phyloP scores from a whole-genome alignment of 345 rosid species.

The Turritis glabra region DNA sequence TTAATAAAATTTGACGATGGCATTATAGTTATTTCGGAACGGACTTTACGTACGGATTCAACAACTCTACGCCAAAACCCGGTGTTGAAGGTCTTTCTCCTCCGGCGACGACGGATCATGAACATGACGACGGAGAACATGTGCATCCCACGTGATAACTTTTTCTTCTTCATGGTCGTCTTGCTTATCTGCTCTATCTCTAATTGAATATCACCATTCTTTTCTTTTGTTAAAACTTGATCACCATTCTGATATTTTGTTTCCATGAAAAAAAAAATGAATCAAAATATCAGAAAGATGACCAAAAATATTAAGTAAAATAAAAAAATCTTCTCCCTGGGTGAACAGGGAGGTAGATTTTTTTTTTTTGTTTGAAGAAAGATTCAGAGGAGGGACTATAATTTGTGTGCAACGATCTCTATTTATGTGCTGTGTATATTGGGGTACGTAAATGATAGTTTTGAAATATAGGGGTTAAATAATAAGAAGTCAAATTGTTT shows the following conservation, averaged over 20 bases:
- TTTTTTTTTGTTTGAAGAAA: not conserved
- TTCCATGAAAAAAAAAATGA: conserved; percentile 22
- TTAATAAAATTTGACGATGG: conserved; percentile 34
- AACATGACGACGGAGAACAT: conserved; percentile 49
- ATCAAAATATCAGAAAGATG: conserved; percentile 11
- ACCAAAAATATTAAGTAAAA: not conserved
- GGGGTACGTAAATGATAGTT: conserved; percentile 12
- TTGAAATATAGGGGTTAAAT: not conserved
- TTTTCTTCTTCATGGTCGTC: conserved; percentile 16
- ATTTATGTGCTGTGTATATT: conserved; percentile 8
- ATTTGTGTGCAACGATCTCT: conserved; percentile 12
- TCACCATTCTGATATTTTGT: conserved; percentile 32
- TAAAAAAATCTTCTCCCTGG: conserved; percentile 33
- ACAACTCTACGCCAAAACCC: conserved; percentile 47
- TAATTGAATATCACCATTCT: conserved; percentile 21
- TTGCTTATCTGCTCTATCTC: conserved; percentile 29
- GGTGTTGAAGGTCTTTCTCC: conserved; percentile 41
- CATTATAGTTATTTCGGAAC: conserved; percentile 23
- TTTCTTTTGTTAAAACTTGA: not conserved
- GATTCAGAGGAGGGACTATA: not conserved
- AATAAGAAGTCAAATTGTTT: not conserved
- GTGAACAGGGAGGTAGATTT: conserved; percentile 25
- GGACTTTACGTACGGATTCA: conserved; percentile 48
- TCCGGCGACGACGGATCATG: conserved; percentile 44
- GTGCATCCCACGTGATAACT: conserved; percentile 44